These are phyloP conservation scores for Lactarius psammicola DNA, from an alignment of 768 basidiomycete genomes.

Conservation along the genomic window DNA sequence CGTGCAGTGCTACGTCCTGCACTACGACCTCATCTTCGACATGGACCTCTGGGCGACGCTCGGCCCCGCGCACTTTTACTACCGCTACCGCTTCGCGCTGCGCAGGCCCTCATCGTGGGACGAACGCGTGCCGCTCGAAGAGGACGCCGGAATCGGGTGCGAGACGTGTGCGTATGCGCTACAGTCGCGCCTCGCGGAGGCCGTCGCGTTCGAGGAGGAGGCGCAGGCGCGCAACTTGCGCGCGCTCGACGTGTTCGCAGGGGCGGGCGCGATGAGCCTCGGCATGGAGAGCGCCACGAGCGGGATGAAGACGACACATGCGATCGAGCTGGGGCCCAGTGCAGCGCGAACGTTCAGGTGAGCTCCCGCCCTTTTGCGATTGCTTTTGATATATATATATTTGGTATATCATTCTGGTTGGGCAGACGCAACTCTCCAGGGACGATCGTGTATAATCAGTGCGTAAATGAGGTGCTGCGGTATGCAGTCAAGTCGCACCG, in stretches of 20 bases:
- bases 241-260: constrained; percentile 45
- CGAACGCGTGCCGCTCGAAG: constrained; percentile 35
- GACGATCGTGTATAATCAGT: constrained; percentile 64
- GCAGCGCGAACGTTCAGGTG: constrained; percentile 66
- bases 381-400: background rate
- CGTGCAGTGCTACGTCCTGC: constrained; percentile 48
- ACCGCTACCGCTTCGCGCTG: constrained; percentile 49
- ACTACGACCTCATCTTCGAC: constrained; percentile 36
- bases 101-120: constrained; percentile 37
- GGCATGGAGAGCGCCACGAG: constrained; percentile 53
- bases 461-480: constrained; percentile 60
- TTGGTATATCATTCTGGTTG: constrained; percentile 11
- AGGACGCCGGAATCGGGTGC: constrained; percentile 47
- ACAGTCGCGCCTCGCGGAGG: constrained; percentile 23
- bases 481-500: constrained; percentile 54
- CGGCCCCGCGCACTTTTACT: constrained; percentile 52
- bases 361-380: background rate
- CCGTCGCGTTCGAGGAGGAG: constrained; percentile 35
- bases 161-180: constrained; percentile 40
- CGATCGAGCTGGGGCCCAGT: constrained; percentile 73
- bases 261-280: constrained; percentile 58
- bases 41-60: constrained; percentile 27
- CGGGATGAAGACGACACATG: constrained; percentile 58
- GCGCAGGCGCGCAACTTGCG: constrained; percentile 32
- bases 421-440: constrained; percentile 52